Conservation (phyloP, 1,139 yeast species). For the Saccharomyces hybrid region DNA sequence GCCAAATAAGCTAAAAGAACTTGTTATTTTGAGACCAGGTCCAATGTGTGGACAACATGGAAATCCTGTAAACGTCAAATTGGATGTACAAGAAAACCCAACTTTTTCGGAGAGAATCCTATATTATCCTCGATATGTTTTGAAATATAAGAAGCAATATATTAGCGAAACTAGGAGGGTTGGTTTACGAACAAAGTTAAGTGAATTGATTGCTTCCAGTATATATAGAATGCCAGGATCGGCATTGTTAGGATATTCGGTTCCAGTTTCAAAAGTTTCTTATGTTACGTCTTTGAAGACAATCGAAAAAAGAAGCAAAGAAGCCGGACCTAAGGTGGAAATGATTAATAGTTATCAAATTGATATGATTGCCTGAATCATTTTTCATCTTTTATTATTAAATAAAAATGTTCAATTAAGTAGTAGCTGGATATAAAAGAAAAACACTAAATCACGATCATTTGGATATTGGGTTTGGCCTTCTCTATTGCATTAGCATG, state of each 20-base stretch:
- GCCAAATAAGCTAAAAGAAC: slow-evolving; percentile 12
- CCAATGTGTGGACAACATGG: slow-evolving; percentile 28
- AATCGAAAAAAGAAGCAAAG: slow-evolving; percentile 3
- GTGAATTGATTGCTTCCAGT: slow-evolving; percentile 17
- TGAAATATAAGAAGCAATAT: slow-evolving; percentile 9
- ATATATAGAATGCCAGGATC: slow-evolving; percentile 23
- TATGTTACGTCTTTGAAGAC: slow-evolving; percentile 13
- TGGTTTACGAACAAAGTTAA: slow-evolving; percentile 16
- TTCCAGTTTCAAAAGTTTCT: slow-evolving; percentile 23
- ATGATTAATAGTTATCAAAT: slow-evolving; percentile 18
- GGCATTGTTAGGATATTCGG: slow-evolving; percentile 19
- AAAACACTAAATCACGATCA: background rate
- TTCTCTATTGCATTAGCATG: background rate
- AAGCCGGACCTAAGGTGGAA: slow-evolving; percentile 6
- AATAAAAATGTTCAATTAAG: background rate
- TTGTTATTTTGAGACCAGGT: slow-evolving; percentile 30
- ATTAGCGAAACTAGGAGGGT: slow-evolving; percentile 12
- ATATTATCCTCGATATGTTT: slow-evolving; percentile 3
- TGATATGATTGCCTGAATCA: slow-evolving; percentile 10
- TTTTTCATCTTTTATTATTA: background rate
- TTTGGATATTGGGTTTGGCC: background rate
- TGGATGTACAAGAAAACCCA: slow-evolving; percentile 1
- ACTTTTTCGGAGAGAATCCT: background rate
- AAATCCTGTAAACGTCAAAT: slow-evolving; percentile 1
- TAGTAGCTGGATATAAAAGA: background rate